Evolutionary conservation across 73 alveolate genomes (phyloP).

Genomic region (Paramecium octaurelia): DNA sequence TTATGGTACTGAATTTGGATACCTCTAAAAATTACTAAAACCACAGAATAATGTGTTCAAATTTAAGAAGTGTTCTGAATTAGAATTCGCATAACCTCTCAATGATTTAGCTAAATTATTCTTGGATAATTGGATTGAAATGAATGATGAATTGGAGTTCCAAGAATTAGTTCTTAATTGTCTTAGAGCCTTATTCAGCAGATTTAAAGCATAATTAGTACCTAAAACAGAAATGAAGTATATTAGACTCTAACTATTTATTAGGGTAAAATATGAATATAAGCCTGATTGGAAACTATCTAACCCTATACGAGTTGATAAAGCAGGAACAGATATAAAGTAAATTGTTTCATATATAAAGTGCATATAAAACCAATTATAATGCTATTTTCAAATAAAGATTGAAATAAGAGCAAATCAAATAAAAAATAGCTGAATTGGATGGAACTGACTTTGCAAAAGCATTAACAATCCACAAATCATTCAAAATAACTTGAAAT

Average conservation of each 20-base stretch:
- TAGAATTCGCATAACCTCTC: slow-evolving; percentile 53
- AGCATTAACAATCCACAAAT: slow-evolving; percentile 31
- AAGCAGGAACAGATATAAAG: slow-evolving; percentile 58
- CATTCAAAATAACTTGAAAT: slow-evolving; percentile 50
- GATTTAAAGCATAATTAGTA: slow-evolving; percentile 50
- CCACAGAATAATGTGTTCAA: slow-evolving; percentile 56
- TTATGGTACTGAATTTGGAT: slow-evolving; percentile 52
- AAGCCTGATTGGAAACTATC: slow-evolving; percentile 58
- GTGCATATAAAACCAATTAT: slow-evolving; percentile 58
- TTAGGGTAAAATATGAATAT: slow-evolving; percentile 37
- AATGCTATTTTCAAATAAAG: slow-evolving; percentile 62
- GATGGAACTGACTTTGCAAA: slow-evolving; percentile 59
- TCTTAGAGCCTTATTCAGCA: slow-evolving; percentile 29
- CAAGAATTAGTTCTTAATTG: slow-evolving; percentile 50
- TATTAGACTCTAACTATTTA: not conserved
- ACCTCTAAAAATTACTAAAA: slow-evolving; percentile 35
- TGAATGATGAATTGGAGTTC: slow-evolving; percentile 59
- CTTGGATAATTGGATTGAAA: slow-evolving; percentile 59
- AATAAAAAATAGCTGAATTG: slow-evolving; percentile 45
- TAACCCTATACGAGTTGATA: slow-evolving; percentile 56
- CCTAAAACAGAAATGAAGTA: slow-evolving; percentile 61
- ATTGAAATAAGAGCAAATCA: slow-evolving; percentile 44
- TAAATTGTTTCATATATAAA: not conserved
- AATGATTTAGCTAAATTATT: slow-evolving; percentile 57
- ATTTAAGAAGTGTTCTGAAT: slow-evolving; percentile 56